Percentiles rank a stretch among this genome's conserved stretches.
These are phyloP conservation scores for Lactarius pseudohatsudake DNA, from an alignment of 768 basidiomycete species.

Conservation along the genomic window DNA sequence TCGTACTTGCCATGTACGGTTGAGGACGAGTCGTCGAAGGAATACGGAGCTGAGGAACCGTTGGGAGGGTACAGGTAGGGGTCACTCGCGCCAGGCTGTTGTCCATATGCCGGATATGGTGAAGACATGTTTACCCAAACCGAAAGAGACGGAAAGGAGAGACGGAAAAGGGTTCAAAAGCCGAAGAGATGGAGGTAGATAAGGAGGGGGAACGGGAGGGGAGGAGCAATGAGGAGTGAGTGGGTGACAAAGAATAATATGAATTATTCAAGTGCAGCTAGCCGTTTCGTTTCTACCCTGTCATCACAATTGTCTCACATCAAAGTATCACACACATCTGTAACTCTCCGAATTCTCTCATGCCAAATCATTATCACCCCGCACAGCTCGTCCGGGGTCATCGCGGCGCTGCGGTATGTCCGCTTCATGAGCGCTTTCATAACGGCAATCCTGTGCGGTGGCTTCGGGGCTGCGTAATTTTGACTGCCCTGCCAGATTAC, in stretches of 20 bases:
- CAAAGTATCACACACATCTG: background rate
- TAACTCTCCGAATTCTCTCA: background rate
- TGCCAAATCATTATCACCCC: background rate
- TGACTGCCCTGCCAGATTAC: no score
- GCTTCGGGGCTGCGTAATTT: no score
- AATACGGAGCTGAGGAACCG: constrained; percentile 1
- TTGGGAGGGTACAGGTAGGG: constrained; percentile 26
- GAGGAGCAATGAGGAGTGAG: background rate
- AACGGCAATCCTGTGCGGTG: background rate
- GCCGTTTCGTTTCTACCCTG: background rate
- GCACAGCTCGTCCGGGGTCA: background rate
- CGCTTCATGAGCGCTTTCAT: background rate
- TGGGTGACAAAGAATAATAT: background rate
- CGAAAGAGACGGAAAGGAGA: background rate
- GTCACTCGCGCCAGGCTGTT: background rate
- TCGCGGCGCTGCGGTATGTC: background rate
- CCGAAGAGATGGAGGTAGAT: background rate
- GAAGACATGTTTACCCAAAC: constrained; percentile 19
- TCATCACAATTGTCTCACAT: background rate
- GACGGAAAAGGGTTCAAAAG: background rate
- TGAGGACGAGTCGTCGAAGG: constrained; percentile 8
- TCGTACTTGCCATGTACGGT: constrained; percentile 24
- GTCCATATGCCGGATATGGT: constrained; percentile 30
- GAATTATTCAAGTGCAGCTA: background rate
- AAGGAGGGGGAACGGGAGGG: background rate